Evolutionary conservation across 2,329 filamentous ascomycete genomes (phyloP).

Genomic region (Pseudocercospora fijiensis): DNA sequence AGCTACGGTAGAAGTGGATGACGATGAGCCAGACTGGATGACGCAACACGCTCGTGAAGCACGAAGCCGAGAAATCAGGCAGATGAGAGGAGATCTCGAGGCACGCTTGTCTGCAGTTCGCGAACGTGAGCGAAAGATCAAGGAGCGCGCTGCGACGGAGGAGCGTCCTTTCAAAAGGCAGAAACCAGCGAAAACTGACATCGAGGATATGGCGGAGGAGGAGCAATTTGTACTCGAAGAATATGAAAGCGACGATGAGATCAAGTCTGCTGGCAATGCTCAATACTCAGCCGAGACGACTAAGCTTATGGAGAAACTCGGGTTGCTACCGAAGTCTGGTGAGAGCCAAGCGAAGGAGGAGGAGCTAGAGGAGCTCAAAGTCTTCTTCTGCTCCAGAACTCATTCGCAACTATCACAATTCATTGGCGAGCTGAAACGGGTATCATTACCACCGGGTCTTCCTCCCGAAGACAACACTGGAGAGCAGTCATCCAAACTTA

Average conservation of each 20-base stretch:
- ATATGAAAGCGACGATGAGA: conserved; percentile 65
- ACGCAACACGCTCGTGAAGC: conserved; percentile 71
- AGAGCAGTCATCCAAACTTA: conserved; percentile 23
- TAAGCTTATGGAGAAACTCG: conserved; percentile 65
- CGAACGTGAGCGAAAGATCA: conserved; percentile 60
- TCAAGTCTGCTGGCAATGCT: conserved; percentile 19
- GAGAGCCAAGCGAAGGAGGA: conserved; percentile 46
- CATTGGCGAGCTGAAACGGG: conserved; percentile 74
- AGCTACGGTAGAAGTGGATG: conserved; percentile 48
- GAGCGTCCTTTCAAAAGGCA: conserved; percentile 51
- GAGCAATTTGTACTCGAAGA: conserved; percentile 74
- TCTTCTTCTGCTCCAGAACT: conserved; percentile 89
- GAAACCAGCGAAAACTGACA: conserved; percentile 34
- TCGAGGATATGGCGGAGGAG: conserved; percentile 52
- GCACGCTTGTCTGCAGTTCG: conserved; percentile 64
- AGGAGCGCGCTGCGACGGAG: conserved; percentile 46
- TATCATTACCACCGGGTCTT: conserved; percentile 72
- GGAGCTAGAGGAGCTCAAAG: conserved; percentile 68
- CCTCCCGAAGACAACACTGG: conserved; percentile 24
- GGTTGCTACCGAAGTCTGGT: conserved; percentile 40
- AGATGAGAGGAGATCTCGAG: conserved; percentile 71
- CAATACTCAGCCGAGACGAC: conserved; percentile 67
- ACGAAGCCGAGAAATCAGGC: conserved; percentile 64
- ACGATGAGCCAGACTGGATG: conserved; percentile 82
- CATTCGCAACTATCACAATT: conserved; percentile 92